These are phyloP conservation scores for Diaporthe humulicola DNA, from an alignment of 2,329 filamentous ascomycete genomes.

Conservation along the genomic window DNA sequence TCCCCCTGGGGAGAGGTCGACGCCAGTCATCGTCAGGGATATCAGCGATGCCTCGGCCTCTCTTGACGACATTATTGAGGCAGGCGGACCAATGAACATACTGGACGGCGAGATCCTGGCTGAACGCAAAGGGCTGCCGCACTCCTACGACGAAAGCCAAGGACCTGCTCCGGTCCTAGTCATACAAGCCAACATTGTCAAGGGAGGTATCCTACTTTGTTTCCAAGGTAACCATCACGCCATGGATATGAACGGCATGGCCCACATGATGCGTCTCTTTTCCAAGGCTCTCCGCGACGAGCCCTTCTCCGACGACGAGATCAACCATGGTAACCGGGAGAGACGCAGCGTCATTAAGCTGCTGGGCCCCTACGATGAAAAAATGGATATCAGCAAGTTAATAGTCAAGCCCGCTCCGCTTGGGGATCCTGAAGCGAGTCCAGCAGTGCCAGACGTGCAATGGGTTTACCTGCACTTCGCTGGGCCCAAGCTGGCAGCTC, in stretches of 20 bases:
- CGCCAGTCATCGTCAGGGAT: constrained; percentile 24
- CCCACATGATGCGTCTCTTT: constrained; percentile 37
- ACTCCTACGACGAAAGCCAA: constrained; percentile 32
- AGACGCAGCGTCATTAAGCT: constrained; percentile 28
- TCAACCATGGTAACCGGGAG: constrained; percentile 34
- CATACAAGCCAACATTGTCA: constrained; percentile 43
- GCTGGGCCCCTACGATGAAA: constrained; percentile 17
- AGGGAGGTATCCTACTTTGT: constrained; percentile 41
- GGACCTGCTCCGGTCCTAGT: constrained; percentile 28
- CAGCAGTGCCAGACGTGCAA: not conserved
- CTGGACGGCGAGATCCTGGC: constrained; percentile 30
- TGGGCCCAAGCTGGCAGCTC: constrained; percentile 1
- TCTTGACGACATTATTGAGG: constrained; percentile 19
- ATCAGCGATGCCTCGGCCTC: constrained; percentile 8
- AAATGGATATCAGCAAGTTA: constrained; percentile 22
- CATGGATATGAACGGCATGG: constrained; percentile 44
- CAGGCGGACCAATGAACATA: constrained; percentile 29
- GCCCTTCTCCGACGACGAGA: constrained; percentile 9
- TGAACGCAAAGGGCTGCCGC: constrained; percentile 20
- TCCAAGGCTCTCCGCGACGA: constrained; percentile 31
- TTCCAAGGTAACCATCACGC: constrained; percentile 42
- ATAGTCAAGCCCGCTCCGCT: not conserved
- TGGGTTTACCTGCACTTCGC: constrained; percentile 41
- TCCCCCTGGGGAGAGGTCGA: not conserved
- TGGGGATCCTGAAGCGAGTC: not conserved